A percentile compares a stretch with the other conserved stretches of the same genome.
phyloP scores from a whole-genome alignment of 1,139 yeast genomes.

The Geotrichum carabidarum region DNA sequence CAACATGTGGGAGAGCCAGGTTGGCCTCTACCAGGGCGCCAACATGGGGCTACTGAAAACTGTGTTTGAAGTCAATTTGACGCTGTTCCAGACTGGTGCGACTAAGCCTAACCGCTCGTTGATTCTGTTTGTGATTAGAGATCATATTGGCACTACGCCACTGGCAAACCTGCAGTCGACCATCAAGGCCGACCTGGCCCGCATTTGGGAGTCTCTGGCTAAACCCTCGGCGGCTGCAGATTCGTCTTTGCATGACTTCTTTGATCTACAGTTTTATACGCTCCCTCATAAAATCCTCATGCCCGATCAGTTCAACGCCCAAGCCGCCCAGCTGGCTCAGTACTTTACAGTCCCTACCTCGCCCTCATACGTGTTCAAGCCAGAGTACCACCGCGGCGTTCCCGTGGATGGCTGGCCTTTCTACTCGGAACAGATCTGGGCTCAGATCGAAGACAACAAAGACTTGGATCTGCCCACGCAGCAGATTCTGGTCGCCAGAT shows the following conservation, averaged over 20 bases:
- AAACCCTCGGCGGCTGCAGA: constrained; percentile 53
- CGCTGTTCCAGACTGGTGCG: constrained; percentile 55
- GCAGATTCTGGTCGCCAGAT: constrained; percentile 88
- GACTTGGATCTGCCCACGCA: constrained; percentile 96
- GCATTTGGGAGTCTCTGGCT: constrained; percentile 71
- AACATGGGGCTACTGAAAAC: constrained; percentile 93
- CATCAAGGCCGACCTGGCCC: constrained; percentile 60
- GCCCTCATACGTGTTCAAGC: constrained; percentile 49
- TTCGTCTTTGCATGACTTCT: constrained; percentile 64
- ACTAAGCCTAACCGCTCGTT: constrained; percentile 53
- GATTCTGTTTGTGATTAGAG: constrained; percentile 83
- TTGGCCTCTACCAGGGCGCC: constrained; percentile 95
- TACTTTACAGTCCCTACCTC: constrained; percentile 39
- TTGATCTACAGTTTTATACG: constrained; percentile 77
- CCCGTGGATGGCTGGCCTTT: constrained; percentile 96
- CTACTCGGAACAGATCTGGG: constrained; percentile 90
- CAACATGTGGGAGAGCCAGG: constrained; percentile 95
- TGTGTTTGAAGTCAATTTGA: constrained; percentile 89
- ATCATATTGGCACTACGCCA: constrained; percentile 86
- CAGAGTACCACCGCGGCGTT: constrained; percentile 72
- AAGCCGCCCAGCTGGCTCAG: constrained; percentile 62
- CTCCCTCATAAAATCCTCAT: constrained; percentile 82
- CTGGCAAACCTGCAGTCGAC: constrained; percentile 64
- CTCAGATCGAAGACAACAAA: constrained; percentile 84
- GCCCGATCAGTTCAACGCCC: constrained; percentile 62